Evolutionary conservation across 2,329 filamentous ascomycete genomes (phyloP).

Genomic region (Sclerotinia sclerotiorum): DNA sequence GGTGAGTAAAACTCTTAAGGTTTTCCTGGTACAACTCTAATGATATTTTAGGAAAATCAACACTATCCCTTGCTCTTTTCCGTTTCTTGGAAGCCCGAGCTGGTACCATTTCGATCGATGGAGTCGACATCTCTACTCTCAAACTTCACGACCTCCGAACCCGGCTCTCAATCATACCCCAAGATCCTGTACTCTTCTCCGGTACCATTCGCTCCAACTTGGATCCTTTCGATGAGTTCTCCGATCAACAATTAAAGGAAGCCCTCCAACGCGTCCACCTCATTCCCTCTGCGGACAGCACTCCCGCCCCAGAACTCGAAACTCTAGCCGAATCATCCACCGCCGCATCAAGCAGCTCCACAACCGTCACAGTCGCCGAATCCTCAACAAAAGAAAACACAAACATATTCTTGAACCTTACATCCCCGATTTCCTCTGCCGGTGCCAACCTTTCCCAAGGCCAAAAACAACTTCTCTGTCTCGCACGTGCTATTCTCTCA

Average conservation of each 20-base stretch:
- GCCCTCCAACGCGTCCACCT: constrained; percentile 87
- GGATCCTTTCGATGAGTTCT: constrained; percentile 83
- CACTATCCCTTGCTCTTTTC: constrained; percentile 33
- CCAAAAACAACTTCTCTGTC: constrained; percentile 70
- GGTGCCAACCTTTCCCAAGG: constrained; percentile 73
- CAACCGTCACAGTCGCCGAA: not conserved
- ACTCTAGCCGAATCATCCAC: constrained; percentile 17
- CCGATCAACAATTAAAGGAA: constrained; percentile 80
- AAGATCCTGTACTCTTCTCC: constrained; percentile 80
- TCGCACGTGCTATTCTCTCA: constrained; percentile 68
- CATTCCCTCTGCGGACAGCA: constrained; percentile 46
- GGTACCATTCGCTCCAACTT: constrained; percentile 84
- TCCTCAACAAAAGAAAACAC: constrained; percentile 51
- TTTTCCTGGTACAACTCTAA: constrained; percentile 26
- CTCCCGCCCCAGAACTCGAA: constrained; percentile 2
- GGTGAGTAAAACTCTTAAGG: constrained; percentile 30
- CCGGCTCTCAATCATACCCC: constrained; percentile 39
- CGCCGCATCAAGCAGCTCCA: constrained; percentile 2
- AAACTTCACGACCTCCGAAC: constrained; percentile 38
- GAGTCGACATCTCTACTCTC: constrained; percentile 38
- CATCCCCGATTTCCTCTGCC: constrained; percentile 63
- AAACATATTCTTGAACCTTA: constrained; percentile 64
- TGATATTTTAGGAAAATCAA: constrained; percentile 32
- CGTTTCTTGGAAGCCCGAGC: constrained; percentile 44
- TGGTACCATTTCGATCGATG: constrained; percentile 38